Evolutionary conservation across 352 stramenopile species (phyloP).

Genomic region (Phytophthora megakarya): DNA sequence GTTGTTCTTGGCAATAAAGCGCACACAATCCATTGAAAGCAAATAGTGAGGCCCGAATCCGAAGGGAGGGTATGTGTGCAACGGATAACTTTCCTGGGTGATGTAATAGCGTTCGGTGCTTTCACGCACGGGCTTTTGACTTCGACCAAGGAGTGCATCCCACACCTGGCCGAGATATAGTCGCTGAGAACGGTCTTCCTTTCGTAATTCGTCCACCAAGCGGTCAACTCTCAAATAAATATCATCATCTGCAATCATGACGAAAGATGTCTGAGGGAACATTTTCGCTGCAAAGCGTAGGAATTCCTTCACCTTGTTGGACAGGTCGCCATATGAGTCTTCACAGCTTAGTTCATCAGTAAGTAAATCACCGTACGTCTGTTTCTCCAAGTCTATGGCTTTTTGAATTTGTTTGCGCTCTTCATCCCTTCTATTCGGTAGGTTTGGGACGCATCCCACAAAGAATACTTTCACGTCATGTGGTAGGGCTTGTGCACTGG

Average conservation of each 20-base stretch:
- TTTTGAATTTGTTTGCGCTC: slow-evolving; percentile 9
- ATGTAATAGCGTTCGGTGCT: slow-evolving; percentile 40
- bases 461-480: slow-evolving; percentile 42
- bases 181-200: not conserved
- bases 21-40: slow-evolving; percentile 49
- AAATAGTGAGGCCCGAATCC: slow-evolving; percentile 55
- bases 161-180: slow-evolving; percentile 31
- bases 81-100: slow-evolving; percentile 31
- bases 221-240: slow-evolving; percentile 47
- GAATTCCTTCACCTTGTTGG: slow-evolving; percentile 64
- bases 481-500: slow-evolving; percentile 17
- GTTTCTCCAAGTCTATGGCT: slow-evolving; percentile 39
- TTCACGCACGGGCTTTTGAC: slow-evolving; percentile 32
- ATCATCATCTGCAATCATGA: slow-evolving; percentile 67
- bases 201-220: slow-evolving; percentile 6
- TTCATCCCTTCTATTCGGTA: not conserved
- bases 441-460: slow-evolving; percentile 35
- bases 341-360: slow-evolving; percentile 51
- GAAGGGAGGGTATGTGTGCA: slow-evolving; percentile 43
- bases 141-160: slow-evolving; percentile 26
- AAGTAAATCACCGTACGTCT: slow-evolving; percentile 42
- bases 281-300: slow-evolving; percentile 30
- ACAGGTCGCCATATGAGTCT: slow-evolving; percentile 54
- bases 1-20: slow-evolving; percentile 49
- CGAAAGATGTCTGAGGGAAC: slow-evolving; percentile 30